A percentile compares a stretch with the other conserved stretches of the same genome.
Conservation (phyloP, 208 protist genomes). For the Crithidia sp. region DNA sequence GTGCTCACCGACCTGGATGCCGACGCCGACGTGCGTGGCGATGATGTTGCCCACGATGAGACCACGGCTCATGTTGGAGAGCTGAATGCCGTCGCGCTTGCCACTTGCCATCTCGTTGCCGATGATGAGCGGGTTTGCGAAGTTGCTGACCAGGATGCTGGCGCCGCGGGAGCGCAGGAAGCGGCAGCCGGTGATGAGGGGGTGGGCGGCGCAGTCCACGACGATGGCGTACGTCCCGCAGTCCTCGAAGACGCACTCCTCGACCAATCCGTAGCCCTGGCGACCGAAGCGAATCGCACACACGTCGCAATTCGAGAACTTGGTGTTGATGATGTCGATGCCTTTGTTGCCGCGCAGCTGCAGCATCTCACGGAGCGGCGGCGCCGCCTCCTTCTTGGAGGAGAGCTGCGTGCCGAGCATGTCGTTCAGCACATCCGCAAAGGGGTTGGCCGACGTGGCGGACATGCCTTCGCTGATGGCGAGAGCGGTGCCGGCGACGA, state of each 20-base stretch:
- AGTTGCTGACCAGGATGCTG: conserved; percentile 72
- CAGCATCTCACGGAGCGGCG: conserved; percentile 42
- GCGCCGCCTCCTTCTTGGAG: conserved; percentile 8
- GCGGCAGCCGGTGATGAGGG: conserved; percentile 82
- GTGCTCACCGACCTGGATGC: conserved; percentile 49
- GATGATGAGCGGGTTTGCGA: conserved; percentile 84
- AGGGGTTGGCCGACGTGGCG: conserved; percentile 27
- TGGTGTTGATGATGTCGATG: conserved; percentile 74
- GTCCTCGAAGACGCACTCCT: conserved; percentile 80
- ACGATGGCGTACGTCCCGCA: conserved; percentile 78
- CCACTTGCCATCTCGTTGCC: conserved; percentile 80
- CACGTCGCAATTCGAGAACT: conserved; percentile 74
- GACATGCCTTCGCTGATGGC: conserved; percentile 6
- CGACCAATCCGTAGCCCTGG: conserved; percentile 76
- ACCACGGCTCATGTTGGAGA: conserved; percentile 61
- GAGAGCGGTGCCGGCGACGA: conserved; percentile 16
- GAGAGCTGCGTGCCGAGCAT: conserved; percentile 36
- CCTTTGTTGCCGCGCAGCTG: conserved; percentile 66
- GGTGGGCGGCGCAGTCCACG: conserved; percentile 73
- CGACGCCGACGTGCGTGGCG: conserved; percentile 49
- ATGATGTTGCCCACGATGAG: conserved; percentile 85
- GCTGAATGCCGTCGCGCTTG: conserved; percentile 58
- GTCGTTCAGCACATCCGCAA: conserved; percentile 40
- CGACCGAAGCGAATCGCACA: conserved; percentile 82
- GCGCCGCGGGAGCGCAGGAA: conserved; percentile 68